Evolutionary conservation across 306 rosid genomes (phyloP), one percentile per base, ranked within the genome.

Genomic region (Clitoria ternatea): DNA sequence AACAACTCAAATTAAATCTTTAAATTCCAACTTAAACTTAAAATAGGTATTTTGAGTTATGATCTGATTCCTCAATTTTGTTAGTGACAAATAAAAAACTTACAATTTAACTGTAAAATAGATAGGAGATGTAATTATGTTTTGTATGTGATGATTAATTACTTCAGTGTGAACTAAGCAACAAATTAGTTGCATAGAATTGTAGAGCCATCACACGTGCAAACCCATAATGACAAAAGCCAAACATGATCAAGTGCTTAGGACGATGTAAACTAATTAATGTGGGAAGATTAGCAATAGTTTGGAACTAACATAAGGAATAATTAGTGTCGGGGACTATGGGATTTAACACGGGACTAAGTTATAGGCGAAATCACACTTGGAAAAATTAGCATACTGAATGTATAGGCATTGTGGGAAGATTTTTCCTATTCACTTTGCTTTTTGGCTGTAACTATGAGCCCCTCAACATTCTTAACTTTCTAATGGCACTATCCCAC

Each of bases 321-420:
- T 77, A 26, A 73, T 77, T 73, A 53, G 2, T 45, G 74, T 68
- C 37, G 75, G 65, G 11, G 26, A 57, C 14, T 63, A 67, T 73
- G 65, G 72, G 54, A 52, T 74, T 69, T 69, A 57, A 69, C 52
- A 52, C 37, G 43, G 20, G 27, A 52, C 39, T 60, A 74, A 61
- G 24, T 17, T 60, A 67, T 40, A 33, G 68, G 69, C 24, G 55
- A 72, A 74, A 62, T 57, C 62, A 49, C 55, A 66, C 49, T 69
- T 71, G 75, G 12, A 43, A 43, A 81, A 65, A 59, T 42, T 5
- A n/a, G 52, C 26, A 65, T 77, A 76, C 66, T 66, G 33, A 49
- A 19, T 60, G 14, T 76, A 82, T 77, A 65, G 79, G 65, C 73
- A 66, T 61, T 53, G 73, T 72, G 70, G 85, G 82, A 72, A 74